These are phyloP conservation scores for Clavariopsis aquatica DNA, from an alignment of 495 filamentous ascomycete genomes.

Conservation along the genomic window DNA sequence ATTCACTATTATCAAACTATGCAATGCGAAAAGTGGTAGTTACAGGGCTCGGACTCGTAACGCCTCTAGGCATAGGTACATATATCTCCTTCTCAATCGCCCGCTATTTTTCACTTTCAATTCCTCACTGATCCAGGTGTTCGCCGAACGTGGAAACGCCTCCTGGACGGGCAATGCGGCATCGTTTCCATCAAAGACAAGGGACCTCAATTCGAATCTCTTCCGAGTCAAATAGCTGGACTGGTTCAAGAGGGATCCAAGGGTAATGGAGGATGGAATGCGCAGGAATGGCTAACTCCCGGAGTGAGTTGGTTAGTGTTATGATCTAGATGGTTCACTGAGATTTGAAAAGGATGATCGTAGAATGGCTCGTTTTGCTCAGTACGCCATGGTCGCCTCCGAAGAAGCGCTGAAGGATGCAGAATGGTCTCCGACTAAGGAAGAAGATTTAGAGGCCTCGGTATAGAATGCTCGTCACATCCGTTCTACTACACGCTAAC, in stretches of 20 bases:
- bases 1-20: slow-evolving; percentile 23
- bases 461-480: slow-evolving; percentile 46
- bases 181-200: slow-evolving; percentile 67
- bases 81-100: background rate
- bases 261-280: slow-evolving; percentile 65
- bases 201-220: slow-evolving; percentile 60
- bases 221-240: slow-evolving; percentile 83
- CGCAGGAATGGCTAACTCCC: slow-evolving; percentile 69
- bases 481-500: background rate
- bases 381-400: slow-evolving; percentile 85
- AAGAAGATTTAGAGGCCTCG: slow-evolving; percentile 65
- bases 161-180: slow-evolving; percentile 77
- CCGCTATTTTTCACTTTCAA: background rate
- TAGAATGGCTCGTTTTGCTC: slow-evolving; percentile 86
- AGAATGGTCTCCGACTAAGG: slow-evolving; percentile 66
- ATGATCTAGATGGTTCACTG: background rate
- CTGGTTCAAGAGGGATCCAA: slow-evolving; percentile 66
- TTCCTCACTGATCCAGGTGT: slow-evolving; percentile 54
- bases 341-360: slow-evolving; percentile 61
- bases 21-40: slow-evolving; percentile 83
- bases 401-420: slow-evolving; percentile 86
- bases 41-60: slow-evolving; percentile 90
- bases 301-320: slow-evolving; percentile 48
- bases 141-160: slow-evolving; percentile 74
- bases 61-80: slow-evolving; percentile 82